Conservation (phyloP, 306 rosid genomes). For the Ochetophila trinervis region DNA sequence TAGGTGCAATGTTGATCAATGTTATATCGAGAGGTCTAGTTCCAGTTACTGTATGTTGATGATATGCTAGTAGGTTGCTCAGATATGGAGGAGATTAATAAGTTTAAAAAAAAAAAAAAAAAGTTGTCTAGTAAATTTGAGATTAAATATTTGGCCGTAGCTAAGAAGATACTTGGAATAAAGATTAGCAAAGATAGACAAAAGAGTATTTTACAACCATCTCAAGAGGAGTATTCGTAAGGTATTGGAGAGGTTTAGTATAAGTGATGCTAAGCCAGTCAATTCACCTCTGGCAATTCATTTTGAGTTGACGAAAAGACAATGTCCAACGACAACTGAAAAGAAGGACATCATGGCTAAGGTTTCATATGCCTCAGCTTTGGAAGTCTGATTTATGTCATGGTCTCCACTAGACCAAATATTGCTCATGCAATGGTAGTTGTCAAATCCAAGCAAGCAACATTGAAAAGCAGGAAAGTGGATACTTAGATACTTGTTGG, state of each 20-base stretch:
- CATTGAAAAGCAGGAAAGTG: neutral
- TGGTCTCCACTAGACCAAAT: neutral
- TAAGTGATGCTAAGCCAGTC: too few relatives aligned
- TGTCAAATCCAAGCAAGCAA: neutral
- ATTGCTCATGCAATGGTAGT: neutral
- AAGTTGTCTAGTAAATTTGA: too few relatives aligned
- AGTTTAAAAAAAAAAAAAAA: too few relatives aligned
- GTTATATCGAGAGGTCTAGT: too few relatives aligned
- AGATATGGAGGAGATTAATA: too few relatives aligned
- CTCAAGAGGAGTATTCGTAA: too few relatives aligned
- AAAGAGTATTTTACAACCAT: too few relatives aligned
- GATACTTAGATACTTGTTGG: neutral
- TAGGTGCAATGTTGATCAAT: neutral
- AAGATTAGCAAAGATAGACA: constrained; percentile 16
- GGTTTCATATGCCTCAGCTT: neutral
- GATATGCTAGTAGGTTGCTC: too few relatives aligned
- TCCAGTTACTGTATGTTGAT: too few relatives aligned
- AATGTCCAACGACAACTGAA: neutral
- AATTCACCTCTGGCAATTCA: too few relatives aligned
- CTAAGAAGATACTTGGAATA: neutral
- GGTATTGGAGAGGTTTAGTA: too few relatives aligned
- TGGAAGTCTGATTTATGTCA: neutral
- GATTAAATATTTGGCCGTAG: neutral
- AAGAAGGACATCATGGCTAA: neutral
- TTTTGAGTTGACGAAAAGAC: too few relatives aligned